These are phyloP conservation scores for Magnolia sinica DNA, from an alignment of 164 flowering plant species.

Conservation along the genomic window DNA sequence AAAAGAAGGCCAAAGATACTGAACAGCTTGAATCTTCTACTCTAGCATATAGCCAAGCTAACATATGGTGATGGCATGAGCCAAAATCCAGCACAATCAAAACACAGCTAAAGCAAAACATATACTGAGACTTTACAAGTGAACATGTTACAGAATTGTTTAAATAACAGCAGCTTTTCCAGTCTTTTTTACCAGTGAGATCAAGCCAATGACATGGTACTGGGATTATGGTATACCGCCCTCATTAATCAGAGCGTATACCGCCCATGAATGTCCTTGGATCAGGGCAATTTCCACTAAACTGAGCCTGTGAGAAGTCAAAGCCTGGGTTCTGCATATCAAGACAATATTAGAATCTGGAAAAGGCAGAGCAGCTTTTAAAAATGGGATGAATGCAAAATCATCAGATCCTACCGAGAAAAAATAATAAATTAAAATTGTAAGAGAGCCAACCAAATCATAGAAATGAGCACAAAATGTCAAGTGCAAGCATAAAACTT, in stretches of 20 bases:
- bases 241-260: slow-evolving; percentile 45
- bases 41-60: too few species aligned
- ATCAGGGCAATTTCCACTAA: slow-evolving; percentile 81
- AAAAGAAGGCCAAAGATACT: too few species aligned
- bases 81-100: too few species aligned
- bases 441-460: too few species aligned
- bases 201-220: not conserved
- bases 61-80: too few species aligned
- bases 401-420: too few species aligned
- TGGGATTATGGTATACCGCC: not conserved
- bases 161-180: not conserved
- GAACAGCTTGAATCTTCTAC: too few species aligned
- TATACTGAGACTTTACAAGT: not conserved
- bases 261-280: slow-evolving; percentile 98
- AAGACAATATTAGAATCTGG: not conserved
- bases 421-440: not conserved
- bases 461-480: too few species aligned
- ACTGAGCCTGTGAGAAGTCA: slow-evolving; percentile 96
- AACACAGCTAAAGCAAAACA: too few species aligned
- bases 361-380: too few species aligned
- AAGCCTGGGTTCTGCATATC: slow-evolving; percentile 91
- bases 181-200: not conserved
- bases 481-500: too few species aligned
- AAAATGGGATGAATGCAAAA: too few species aligned
- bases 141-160: not conserved